A percentile compares a stretch with the other conserved stretches of the same genome.
These are phyloP conservation scores for Diaporthe velutina DNA, from an alignment of 2,329 filamentous ascomycete species.

Conservation along the genomic window DNA sequence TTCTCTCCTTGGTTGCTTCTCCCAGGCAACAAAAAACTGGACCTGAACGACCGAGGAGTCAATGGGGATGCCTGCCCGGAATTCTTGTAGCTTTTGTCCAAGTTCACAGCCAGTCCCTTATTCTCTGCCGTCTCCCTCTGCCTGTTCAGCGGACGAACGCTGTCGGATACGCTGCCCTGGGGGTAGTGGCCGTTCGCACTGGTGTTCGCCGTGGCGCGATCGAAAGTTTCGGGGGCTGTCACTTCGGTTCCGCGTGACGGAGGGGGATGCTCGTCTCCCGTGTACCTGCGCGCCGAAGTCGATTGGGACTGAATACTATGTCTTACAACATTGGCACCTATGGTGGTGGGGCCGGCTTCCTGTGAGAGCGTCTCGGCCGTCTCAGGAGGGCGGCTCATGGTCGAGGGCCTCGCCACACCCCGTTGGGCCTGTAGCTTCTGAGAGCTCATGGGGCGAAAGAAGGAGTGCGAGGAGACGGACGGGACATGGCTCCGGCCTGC, in stretches of 20 bases:
- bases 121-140: constrained; percentile 60
- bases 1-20: constrained; percentile 63
- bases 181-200: constrained; percentile 75
- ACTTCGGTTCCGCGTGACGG: constrained; percentile 57
- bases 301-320: constrained; percentile 49
- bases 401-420: constrained; percentile 64
- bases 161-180: constrained; percentile 78
- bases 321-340: constrained; percentile 44
- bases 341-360: constrained; percentile 17
- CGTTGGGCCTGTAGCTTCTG: constrained; percentile 93
- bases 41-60: constrained; percentile 82
- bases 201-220: constrained; percentile 79
- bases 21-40: constrained; percentile 77
- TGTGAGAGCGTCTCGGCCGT: constrained; percentile 33
- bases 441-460: constrained; percentile 97
- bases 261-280: constrained; percentile 37
- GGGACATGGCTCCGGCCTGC: constrained; percentile 90
- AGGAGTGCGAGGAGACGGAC: constrained; percentile 87
- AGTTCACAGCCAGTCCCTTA: constrained; percentile 66
- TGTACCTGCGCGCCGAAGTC: constrained; percentile 22
- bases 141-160: constrained; percentile 80
- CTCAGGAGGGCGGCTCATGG: constrained; percentile 53
- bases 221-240: constrained; percentile 76
- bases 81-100: constrained; percentile 70
- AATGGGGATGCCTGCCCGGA: constrained; percentile 69